Conservation (phyloP, 805 yeast species). For the Vanderwaltozyma verrucispora region DNA sequence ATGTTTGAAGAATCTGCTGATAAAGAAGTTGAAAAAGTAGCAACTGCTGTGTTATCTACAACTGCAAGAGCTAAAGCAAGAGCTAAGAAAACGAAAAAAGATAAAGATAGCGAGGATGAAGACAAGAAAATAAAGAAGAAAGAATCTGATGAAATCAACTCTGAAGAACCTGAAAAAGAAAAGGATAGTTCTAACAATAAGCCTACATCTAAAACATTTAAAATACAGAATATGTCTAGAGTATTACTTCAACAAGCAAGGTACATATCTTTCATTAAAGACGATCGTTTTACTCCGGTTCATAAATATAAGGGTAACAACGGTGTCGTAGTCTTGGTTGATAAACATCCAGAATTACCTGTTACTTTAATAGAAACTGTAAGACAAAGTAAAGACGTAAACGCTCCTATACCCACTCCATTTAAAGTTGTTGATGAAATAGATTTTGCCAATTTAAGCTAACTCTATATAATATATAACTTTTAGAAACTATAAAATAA, state of each 20-base stretch:
- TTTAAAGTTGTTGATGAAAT: conserved; percentile 25
- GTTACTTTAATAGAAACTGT: conserved; percentile 68
- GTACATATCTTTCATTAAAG: conserved; percentile 67
- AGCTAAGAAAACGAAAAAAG: conserved; percentile 57
- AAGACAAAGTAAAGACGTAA: conserved; percentile 63
- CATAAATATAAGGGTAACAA: conserved; percentile 59
- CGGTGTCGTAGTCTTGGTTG: conserved; percentile 66
- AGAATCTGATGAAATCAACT: conserved; percentile 26
- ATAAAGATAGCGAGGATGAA: conserved; percentile 35
- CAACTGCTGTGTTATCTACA: conserved; percentile 89
- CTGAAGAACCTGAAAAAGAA: conserved; percentile 16
- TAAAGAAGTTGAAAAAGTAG: conserved; percentile 78
- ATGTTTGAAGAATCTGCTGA: conserved; percentile 68
- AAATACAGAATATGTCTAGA: conserved; percentile 70
- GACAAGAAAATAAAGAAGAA: conserved; percentile 22
- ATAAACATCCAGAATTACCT: conserved; percentile 50
- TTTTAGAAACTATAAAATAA: no score
- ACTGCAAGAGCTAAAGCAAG: conserved; percentile 91
- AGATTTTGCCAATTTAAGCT: conserved; percentile 12
- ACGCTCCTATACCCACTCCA: conserved; percentile 45
- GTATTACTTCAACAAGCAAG: conserved; percentile 84
- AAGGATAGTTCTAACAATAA: conserved; percentile 34
- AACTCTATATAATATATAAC: no score
- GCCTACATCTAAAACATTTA: conserved; percentile 55
- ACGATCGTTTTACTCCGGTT: conserved; percentile 71